Evolutionary conservation across 805 yeast species (phyloP), one percentile per base, ranked within the genome.

Genomic region (Scheffersomyces stipitis): DNA sequence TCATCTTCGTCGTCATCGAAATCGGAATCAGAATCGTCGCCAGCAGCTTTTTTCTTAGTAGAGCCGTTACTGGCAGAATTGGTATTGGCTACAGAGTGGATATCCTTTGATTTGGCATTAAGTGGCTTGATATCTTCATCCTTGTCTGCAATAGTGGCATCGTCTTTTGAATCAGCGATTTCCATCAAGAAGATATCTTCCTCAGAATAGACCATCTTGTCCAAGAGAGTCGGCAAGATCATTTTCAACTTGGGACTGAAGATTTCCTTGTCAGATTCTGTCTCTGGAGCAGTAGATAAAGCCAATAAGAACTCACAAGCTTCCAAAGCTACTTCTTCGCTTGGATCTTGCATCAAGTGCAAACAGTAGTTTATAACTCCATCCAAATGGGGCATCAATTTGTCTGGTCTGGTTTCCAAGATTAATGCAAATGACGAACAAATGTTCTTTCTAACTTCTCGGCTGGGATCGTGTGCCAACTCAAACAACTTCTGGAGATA

Each of bases 271-370:
- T 56, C 46, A 4, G 44, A 43, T 36, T 64, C 69, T 15, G 73
- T 73, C n/a, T 62, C 68, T 6, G 86, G 81, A 3, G 80, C 65
- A 20, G 71, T 73, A 24, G 79, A 71, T 2, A 88, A 82, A 1
- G 86, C 80, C 30, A 91, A 73, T 41, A 93, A 65, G 50, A 93
- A 89, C 63, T 93, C 98, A 58, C 96, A 88, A 3, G 96, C 97
- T 57, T 90, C 96, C 38, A 90, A 68, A 0, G 96, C 83, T 22
- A 88, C 95, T 37, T 75, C 81, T 47, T 85, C 90, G 44, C 82
- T 81, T 12, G 48, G 30, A 41, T 74, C 76, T 38, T 75, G 74
- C 65, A 91, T 79, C 41, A 89, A 76, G 62, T 89, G 96, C 34
- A 88, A 62, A 52, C 90, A 81, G 65, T 85, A 93, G 45, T 80